Evolutionary conservation across 1,284 basidiomycete species (phyloP).

Genomic region (Trichosporon asahii): DNA sequence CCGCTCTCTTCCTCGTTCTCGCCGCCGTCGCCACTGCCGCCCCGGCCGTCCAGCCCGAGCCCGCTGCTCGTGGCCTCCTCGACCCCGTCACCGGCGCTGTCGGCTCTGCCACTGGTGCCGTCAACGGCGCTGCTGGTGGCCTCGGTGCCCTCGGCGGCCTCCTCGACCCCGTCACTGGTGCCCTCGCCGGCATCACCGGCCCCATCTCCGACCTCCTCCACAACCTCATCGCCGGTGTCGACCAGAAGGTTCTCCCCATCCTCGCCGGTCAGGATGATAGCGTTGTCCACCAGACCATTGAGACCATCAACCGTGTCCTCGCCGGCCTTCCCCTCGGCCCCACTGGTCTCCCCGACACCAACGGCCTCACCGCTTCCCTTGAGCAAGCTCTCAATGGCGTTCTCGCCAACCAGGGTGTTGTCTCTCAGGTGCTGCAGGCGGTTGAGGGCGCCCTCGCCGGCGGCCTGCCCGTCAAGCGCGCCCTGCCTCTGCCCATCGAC

Average conservation of each 20-base stretch:
- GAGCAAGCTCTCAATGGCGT: background rate
- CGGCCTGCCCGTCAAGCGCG: background rate
- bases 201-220: background rate
- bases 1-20: slow-evolving; percentile 6
- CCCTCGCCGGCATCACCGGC: background rate
- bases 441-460: background rate
- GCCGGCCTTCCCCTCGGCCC: background rate
- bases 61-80: background rate
- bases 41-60: background rate
- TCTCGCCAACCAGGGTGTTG: background rate
- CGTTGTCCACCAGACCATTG: background rate
- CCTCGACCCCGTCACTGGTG: background rate
- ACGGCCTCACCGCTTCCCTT: background rate
- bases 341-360: background rate
- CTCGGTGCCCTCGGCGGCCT: background rate
- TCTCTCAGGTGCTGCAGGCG: background rate
- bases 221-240: background rate
- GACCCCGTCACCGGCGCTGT: background rate
- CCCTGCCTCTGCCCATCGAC: background rate
- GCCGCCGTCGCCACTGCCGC: slow-evolving; percentile 8
- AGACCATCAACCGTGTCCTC: background rate
- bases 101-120: background rate
- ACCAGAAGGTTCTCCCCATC: background rate
- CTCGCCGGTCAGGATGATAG: background rate
- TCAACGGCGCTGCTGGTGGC: background rate